phyloP scores from a whole-genome alignment of 179 eudicot genomes.

The Amaranthus tricolor region DNA sequence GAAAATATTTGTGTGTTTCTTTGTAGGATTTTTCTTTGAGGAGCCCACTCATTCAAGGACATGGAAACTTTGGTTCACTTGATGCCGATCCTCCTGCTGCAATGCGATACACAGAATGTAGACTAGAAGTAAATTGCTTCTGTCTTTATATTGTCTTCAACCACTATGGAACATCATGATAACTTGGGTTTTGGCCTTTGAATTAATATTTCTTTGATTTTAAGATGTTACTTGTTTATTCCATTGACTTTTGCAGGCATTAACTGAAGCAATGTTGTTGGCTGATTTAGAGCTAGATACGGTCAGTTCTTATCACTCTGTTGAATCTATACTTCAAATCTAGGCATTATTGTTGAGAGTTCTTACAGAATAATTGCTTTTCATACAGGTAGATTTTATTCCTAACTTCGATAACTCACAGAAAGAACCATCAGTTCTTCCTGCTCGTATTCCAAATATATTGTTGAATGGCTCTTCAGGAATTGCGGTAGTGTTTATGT shows the following conservation, averaged over 20 bases:
- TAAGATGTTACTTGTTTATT: conserved; percentile 16
- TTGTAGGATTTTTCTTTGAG: conserved; percentile 92
- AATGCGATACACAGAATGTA: conserved; percentile 99
- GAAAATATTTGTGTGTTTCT: not conserved
- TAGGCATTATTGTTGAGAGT: not conserved
- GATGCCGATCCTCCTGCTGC: conserved; percentile 99
- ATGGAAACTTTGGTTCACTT: conserved; percentile 95
- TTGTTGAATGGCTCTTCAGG: conserved; percentile 95
- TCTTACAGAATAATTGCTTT: conserved; percentile 15
- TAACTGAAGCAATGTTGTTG: conserved; percentile 89
- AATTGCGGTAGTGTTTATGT: conserved; percentile 64
- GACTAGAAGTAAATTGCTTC: conserved; percentile 65
- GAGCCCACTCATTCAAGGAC: conserved; percentile 85
- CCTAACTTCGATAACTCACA: conserved; percentile 95
- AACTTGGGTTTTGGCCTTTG: not conserved
- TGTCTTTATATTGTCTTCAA: conserved; percentile 2
- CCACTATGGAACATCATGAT: not conserved
- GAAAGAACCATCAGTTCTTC: conserved; percentile 86
- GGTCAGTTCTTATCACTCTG: conserved; percentile 40
- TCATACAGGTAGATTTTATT: conserved; percentile 82
- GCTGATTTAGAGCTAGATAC: conserved; percentile 93
- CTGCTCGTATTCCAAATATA: conserved; percentile 82
- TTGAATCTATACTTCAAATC: not conserved
- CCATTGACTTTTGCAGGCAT: conserved; percentile 52
- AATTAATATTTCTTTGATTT: not conserved